These are phyloP conservation scores for Sextonia rubra DNA, from an alignment of 164 flowering plant species.

Conservation along the genomic window DNA sequence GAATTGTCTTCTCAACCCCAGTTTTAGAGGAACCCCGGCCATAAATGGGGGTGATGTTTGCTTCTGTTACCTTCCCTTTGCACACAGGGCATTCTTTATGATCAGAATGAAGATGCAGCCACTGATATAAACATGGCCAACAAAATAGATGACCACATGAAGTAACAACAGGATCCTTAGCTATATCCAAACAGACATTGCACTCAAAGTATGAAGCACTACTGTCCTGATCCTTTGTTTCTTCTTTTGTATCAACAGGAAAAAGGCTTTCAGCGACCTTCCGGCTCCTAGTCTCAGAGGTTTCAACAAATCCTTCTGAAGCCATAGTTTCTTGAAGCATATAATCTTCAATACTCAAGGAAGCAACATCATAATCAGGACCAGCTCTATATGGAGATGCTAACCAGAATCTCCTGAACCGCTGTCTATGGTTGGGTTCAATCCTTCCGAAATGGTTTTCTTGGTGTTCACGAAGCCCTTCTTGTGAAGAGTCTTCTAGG, in stretches of 20 bases:
- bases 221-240: constrained; percentile 3
- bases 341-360: not conserved
- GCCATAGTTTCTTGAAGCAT: not conserved
- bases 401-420: not conserved
- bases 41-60: constrained; percentile 21
- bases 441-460: constrained; percentile 8
- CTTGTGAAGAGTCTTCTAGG: not conserved
- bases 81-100: constrained; percentile 31
- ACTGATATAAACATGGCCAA: constrained; percentile 34
- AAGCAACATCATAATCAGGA: not conserved
- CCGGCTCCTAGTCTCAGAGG: not conserved
- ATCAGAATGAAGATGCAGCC: constrained; percentile 21
- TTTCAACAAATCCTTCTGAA: constrained; percentile 7
- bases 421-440: not conserved
- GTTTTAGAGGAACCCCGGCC: constrained; percentile 3
- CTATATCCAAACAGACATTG: constrained; percentile 31
- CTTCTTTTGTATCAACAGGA: constrained; percentile 8
- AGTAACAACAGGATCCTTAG: constrained; percentile 27
- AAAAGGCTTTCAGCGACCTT: constrained; percentile 9
- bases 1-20: not conserved
- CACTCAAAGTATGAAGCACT: constrained; percentile 20
- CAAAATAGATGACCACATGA: constrained; percentile 38
- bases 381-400: constrained; percentile 5
- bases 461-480: not conserved
- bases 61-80: constrained; percentile 25